Evolutionary conservation across 371 early-diverging fungal genomes (phyloP).

Genomic region (Mortierella sp.): DNA sequence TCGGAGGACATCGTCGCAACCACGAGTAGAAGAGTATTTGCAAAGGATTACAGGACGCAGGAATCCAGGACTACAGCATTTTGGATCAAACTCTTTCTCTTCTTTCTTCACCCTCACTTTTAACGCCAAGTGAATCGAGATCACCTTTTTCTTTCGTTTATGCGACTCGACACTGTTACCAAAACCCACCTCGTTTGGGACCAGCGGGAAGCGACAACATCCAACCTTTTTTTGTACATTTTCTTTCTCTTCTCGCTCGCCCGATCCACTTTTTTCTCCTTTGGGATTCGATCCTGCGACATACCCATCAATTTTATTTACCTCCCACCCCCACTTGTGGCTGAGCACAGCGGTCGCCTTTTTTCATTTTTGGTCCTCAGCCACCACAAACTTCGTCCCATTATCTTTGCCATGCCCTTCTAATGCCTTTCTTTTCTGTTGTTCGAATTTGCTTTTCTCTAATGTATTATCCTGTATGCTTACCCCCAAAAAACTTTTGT

Average conservation of each 20-base stretch:
- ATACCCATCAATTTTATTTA: constrained; percentile 4
- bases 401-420: not conserved
- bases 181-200: not conserved
- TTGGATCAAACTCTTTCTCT: not conserved
- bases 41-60: not conserved
- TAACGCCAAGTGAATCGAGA: not conserved
- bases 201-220: not conserved
- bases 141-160: not conserved
- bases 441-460: not conserved
- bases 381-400: not conserved
- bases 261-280: not conserved
- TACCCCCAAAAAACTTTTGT: not conserved
- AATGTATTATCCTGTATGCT: constrained; percentile 6
- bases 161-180: not conserved
- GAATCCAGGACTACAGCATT: not conserved
- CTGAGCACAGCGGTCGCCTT: not conserved
- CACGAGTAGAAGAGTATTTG: constrained; percentile 26
- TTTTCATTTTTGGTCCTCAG: not conserved
- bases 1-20: constrained; percentile 52
- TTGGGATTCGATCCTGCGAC: not conserved
- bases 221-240: not conserved
- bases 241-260: not conserved
- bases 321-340: not conserved
- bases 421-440: not conserved
- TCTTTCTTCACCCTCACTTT: not conserved